A percentile compares a stretch with the other conserved stretches of the same genome.
phyloP scores from a whole-genome alignment of 495 filamentous ascomycete genomes.

The Annulohypoxylon nitens region DNA sequence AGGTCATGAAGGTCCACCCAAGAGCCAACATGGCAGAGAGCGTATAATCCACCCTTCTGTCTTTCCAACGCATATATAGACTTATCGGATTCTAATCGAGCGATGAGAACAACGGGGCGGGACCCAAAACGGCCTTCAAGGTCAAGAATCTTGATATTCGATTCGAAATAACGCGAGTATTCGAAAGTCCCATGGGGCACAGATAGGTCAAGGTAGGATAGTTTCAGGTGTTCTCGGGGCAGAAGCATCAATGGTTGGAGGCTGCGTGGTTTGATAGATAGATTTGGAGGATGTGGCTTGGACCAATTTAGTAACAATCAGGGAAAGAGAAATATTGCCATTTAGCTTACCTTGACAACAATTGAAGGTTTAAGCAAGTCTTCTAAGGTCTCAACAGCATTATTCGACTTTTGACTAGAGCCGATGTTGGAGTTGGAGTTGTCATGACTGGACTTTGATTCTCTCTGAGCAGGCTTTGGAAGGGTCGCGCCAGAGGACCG shows the following conservation, averaged over 20 bases:
- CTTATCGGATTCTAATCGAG: conserved; percentile 69
- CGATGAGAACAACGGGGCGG: conserved; percentile 73
- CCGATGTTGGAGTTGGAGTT: conserved; percentile 3
- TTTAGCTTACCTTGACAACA: conserved; percentile 59
- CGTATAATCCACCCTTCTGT: conserved; percentile 75
- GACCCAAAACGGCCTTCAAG: conserved; percentile 65
- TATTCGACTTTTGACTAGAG: conserved; percentile 49
- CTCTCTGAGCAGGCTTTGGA: conserved; percentile 50
- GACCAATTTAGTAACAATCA: conserved; percentile 39
- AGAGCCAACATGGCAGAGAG: conserved; percentile 74
- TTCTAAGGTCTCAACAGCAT: conserved; percentile 55
- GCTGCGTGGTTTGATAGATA: conserved; percentile 69
- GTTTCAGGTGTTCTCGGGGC: conserved; percentile 69
- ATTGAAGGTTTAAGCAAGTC: conserved; percentile 63
- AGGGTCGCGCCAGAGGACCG: conserved; percentile 48
- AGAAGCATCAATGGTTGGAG: conserved; percentile 72
- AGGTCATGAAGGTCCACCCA: conserved; percentile 71
- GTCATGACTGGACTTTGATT: conserved; percentile 36
- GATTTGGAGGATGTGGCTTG: conserved; percentile 70
- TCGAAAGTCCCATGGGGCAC: conserved; percentile 65
- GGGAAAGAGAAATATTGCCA: background rate
- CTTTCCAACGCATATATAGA: conserved; percentile 78
- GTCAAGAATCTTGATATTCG: conserved; percentile 73
- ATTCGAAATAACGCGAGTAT: conserved; percentile 67
- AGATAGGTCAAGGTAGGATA: conserved; percentile 71